These are phyloP conservation scores for Ambrosia artemisiifolia DNA, from an alignment of 129 eudicot genomes.

Conservation along the genomic window DNA sequence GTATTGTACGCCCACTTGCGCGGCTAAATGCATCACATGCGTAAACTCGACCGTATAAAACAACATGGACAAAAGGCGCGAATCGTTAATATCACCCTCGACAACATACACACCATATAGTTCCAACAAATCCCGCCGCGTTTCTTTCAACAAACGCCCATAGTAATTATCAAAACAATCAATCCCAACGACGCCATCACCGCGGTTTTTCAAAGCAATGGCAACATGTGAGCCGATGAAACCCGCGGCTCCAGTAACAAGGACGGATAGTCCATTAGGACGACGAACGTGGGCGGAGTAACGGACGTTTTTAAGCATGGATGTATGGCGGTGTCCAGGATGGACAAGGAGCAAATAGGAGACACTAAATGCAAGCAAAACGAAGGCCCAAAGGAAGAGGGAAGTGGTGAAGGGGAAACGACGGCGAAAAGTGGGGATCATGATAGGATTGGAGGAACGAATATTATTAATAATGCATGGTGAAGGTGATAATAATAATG, in stretches of 20 bases:
- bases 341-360: conserved; percentile 45
- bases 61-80: conserved; percentile 28
- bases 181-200: conserved; percentile 57
- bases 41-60: conserved; percentile 44
- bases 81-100: conserved; percentile 51
- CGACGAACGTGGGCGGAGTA: conserved; percentile 51
- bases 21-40: conserved; percentile 64
- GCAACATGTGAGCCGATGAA: conserved; percentile 55
- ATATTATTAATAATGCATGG: too few species aligned
- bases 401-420: conserved; percentile 49
- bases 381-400: conserved; percentile 57
- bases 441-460: conserved; percentile 33
- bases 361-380: conserved; percentile 51
- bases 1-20: conserved; percentile 57
- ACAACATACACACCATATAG: conserved; percentile 39
- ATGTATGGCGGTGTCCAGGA: conserved; percentile 40
- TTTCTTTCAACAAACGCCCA: conserved; percentile 35
- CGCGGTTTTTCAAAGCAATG: conserved; percentile 39
- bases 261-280: conserved; percentile 39
- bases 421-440: conserved; percentile 26
- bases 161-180: conserved; percentile 47
- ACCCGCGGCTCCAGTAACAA: conserved; percentile 61
- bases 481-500: not conserved
- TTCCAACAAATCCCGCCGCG: conserved; percentile 24
- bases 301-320: conserved; percentile 45